Evolutionary conservation across 805 yeast genomes (phyloP), one percentile per base, ranked within the genome.

Genomic region (Candida orba): DNA sequence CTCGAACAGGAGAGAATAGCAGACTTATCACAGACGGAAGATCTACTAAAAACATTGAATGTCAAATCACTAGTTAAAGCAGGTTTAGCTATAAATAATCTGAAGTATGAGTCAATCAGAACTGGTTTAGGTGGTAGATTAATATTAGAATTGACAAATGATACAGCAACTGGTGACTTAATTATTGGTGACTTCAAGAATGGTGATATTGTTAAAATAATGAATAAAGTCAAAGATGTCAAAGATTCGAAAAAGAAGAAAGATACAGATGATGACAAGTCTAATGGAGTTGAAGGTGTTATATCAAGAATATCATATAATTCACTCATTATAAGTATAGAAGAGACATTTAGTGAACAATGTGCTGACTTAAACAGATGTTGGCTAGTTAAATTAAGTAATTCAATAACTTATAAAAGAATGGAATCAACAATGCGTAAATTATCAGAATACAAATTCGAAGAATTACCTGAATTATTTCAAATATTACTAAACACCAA

Each of bases 41-140:
- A 42, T 14, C 76, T 80, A 6, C 54, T 82, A 15, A 52, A 70
- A 2, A 51, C 73, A 0, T 60, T 75, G 12, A 65, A 91, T 1
- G 78, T 89, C 1, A 81, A 82, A 56, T 71, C 72, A 43, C 68
- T 91, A n/a, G 83, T 83, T 0, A 63, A 68, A 10, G 70, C 76
- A 41, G 97, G 96, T 0, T 66, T 85, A 23, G 97, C 97, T 0
- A 67, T 87, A 5, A 60, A 79, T 39, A 85, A 89, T 59, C 66
- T 91, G 39, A 58, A 65, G 0, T 65, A 83, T 13, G 71, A 72
- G n/a, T 77, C 78, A 43, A 63, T 84, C 3, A 68, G 83, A 43
- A 83, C 90, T 0, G 95, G 95, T 0, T 64, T 87, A 9, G 95
- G 87, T 14, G 96, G 96, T 2, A 76, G 80, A 45, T 67, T 79